A percentile compares a stretch with the other conserved stretches of the same genome.
phyloP scores from a whole-genome alignment of 2,329 filamentous ascomycete genomes.

The Aspergillus sp. region DNA sequence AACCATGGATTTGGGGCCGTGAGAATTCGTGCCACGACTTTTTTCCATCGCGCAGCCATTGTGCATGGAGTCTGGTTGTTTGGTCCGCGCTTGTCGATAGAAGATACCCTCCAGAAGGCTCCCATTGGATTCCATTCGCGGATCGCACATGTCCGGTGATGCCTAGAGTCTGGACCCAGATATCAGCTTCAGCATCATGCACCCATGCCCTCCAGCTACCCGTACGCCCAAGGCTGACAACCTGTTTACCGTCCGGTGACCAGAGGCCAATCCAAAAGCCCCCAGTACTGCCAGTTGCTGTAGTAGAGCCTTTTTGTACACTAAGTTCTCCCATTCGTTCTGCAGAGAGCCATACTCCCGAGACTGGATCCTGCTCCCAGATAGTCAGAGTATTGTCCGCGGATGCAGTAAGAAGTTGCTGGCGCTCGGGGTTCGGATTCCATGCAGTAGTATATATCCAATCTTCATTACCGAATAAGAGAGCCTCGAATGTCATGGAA shows the following conservation, averaged over 20 bases:
- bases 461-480: conserved; percentile 93
- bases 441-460: conserved; percentile 93
- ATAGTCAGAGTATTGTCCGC: conserved; percentile 93
- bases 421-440: conserved; percentile 57
- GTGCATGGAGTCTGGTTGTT: conserved; percentile 81
- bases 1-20: conserved; percentile 94
- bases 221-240: conserved; percentile 83
- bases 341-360: conserved; percentile 87
- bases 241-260: conserved; percentile 72
- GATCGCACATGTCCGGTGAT: conserved; percentile 81
- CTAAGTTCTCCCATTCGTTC: conserved; percentile 91
- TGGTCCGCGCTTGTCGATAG: conserved; percentile 90
- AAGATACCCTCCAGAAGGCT: conserved; percentile 76
- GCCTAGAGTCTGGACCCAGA: conserved; percentile 75
- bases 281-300: conserved; percentile 90
- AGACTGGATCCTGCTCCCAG: conserved; percentile 81
- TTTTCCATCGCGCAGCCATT: conserved; percentile 62
- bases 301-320: conserved; percentile 90
- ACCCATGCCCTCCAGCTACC: conserved; percentile 92
- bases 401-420: conserved; percentile 82
- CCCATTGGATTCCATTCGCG: conserved; percentile 82
- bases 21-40: conserved; percentile 93
- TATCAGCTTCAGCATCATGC: conserved; percentile 58
- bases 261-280: conserved; percentile 97
- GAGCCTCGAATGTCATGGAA: conserved; percentile 86